A percentile compares a stretch with the other conserved stretches of the same genome.
phyloP scores from a whole-genome alignment of 805 yeast species.

The Yamadazyma kitorensis region DNA sequence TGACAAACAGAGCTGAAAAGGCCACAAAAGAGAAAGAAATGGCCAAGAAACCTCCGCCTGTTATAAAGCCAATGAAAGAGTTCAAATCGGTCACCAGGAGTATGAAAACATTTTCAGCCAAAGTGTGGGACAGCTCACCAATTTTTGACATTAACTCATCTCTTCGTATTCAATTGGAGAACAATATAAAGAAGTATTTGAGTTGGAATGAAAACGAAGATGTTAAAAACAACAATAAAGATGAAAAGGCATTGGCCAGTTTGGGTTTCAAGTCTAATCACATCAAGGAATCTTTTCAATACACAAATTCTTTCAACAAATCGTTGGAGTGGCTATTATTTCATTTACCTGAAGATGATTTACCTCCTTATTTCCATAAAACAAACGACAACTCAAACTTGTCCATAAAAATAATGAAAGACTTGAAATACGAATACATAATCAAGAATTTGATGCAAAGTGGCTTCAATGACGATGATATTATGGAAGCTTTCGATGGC shows the following conservation, averaged over 20 bases:
- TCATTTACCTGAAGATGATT: constrained; percentile 92
- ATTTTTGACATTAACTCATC: constrained; percentile 66
- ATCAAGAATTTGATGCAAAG: constrained; percentile 57
- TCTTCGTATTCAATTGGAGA: constrained; percentile 60
- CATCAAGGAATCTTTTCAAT: constrained; percentile 66
- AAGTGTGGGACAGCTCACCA: constrained; percentile 70
- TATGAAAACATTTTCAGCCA: constrained; percentile 33
- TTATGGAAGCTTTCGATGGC: constrained; percentile 46
- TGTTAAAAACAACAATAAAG: background rate
- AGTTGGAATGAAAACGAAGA: constrained; percentile 44
- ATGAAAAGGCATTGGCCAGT: constrained; percentile 10
- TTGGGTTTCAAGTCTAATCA: constrained; percentile 74
- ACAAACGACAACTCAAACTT: constrained; percentile 56
- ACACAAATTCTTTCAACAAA: constrained; percentile 48
- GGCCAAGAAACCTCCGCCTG: constrained; percentile 1
- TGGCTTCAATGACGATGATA: constrained; percentile 70
- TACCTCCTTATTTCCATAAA: constrained; percentile 65
- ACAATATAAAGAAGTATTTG: constrained; percentile 54
- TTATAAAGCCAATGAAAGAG: background rate
- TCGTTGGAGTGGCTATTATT: constrained; percentile 76
- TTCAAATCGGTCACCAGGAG: background rate
- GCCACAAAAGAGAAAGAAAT: constrained; percentile 7
- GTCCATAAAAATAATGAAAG: constrained; percentile 53
- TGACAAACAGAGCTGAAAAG: constrained; percentile 2
- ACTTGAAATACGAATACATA: constrained; percentile 54